Conservation (phyloP, 129 eudicot species). For the Escallonia rubra region DNA sequence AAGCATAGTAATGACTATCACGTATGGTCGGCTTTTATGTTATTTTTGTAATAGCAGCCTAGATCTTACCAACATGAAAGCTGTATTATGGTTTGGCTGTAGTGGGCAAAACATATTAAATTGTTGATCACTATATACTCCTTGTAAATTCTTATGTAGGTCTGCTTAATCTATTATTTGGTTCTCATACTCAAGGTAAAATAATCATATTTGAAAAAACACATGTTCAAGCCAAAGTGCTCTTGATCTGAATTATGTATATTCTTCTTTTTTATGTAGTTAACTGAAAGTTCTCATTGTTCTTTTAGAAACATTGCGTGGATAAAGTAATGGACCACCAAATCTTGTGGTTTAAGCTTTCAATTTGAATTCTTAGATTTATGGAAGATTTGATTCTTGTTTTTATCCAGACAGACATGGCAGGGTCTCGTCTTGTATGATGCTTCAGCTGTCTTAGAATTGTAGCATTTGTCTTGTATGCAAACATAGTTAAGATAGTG, state of each 20-base stretch:
- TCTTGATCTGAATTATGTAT: neutral
- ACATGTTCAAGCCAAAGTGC: neutral
- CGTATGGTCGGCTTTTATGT: neutral
- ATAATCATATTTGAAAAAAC: too few relatives aligned
- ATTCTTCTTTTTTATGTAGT: neutral
- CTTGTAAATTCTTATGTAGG: neutral
- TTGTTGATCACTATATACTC: neutral
- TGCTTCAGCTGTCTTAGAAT: too few relatives aligned
- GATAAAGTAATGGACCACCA: neutral
- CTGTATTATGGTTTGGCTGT: neutral
- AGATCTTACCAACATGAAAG: slow-evolving; percentile 9
- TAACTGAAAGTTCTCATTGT: neutral
- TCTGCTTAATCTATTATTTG: neutral
- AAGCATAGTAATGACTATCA: neutral
- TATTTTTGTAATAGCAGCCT: neutral
- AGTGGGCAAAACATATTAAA: neutral
- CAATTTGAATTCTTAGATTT: too few relatives aligned
- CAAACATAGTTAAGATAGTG: too few relatives aligned
- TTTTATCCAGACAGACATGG: too few relatives aligned
- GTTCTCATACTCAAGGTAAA: neutral
- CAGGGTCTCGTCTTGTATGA: too few relatives aligned
- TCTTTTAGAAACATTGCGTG: neutral
- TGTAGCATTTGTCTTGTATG: too few relatives aligned
- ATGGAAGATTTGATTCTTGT: too few relatives aligned
- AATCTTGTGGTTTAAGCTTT: too few relatives aligned